Conservation (phyloP, 2,329 filamentous ascomycete species). For the Arthrobotrys sphaeroides region DNA sequence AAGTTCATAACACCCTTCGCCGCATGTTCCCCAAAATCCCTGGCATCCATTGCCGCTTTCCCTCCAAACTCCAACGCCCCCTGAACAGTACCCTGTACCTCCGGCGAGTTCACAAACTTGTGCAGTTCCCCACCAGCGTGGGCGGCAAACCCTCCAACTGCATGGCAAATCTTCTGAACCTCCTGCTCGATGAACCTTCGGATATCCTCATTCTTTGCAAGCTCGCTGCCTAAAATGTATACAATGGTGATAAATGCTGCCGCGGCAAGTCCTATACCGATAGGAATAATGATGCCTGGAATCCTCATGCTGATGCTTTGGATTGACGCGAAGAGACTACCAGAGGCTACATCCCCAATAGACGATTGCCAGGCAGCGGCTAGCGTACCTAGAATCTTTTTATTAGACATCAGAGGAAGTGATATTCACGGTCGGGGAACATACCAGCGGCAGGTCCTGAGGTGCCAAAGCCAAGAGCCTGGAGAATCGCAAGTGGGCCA, state of each 20-base stretch:
- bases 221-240: background rate
- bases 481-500: background rate
- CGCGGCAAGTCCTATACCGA: constrained; percentile 4
- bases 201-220: background rate
- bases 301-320: constrained; percentile 15
- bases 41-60: background rate
- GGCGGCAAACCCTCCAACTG: background rate
- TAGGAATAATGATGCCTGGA: background rate
- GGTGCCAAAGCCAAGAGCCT: constrained; percentile 7
- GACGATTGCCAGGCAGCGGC: constrained; percentile 19
- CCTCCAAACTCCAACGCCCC: background rate
- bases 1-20: background rate
- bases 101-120: background rate
- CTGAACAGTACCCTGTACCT: background rate
- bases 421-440: too few species aligned
- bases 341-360: constrained; percentile 20
- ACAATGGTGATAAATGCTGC: background rate
- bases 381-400: background rate
- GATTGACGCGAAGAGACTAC: constrained; percentile 18
- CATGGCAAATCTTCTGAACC: background rate
- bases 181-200: background rate
- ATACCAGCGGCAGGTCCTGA: constrained; percentile 7
- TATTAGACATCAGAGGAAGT: background rate
- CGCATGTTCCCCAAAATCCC: background rate
- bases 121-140: background rate